Base-by-base conservation (phyloP, 2,329 filamentous ascomycete genomes). In the Tolypocladium sp. region DNA sequence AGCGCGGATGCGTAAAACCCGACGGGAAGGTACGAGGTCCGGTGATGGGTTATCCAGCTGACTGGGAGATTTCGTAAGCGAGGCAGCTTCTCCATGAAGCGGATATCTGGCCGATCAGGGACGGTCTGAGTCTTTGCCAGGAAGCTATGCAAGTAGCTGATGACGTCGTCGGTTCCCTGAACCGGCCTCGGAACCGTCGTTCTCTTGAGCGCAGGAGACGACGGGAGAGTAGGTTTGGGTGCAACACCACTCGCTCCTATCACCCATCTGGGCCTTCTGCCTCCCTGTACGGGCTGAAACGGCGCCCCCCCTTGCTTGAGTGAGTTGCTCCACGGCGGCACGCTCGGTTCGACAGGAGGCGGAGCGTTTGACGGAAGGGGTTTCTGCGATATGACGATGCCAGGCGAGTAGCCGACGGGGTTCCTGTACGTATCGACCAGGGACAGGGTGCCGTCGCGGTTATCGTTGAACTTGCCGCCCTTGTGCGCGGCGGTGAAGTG, bases 391-490 rank as follows among this genome's bases (percentile, higher is more conserved):
- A 72, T 55, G 12, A 73, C 58, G 4, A 73, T 66, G 8, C 60
- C 69, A 10, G 71, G 69, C 1, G 67, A 66, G 8, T 59, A 42
- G 17, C 63, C 63, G n/a, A 38, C 54, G 20, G 44, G 33, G 42
- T 65, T 70, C 27, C 59, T 62, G 57, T 72, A 72, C 12, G 4
- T 58, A 12, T 64, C 64, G 3, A 74, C 46, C 12, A 68, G 60
- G 20, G 71, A 68, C 12, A 77, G 56, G 0, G 75, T 77, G 3
- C 76, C 76, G 12, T 77, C 76, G 3, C 65, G 64, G 35, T 77
- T 77, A 57, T 77, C 76, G 35, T 77, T 76, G 53, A 76, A 68
- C 10, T 57, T 71, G 58, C 41, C 58, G 40, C 61, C 58, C 33
- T 58, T 64, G 37, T 73, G 70, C 0, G 57, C 62, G 12, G 64